These are phyloP conservation scores for Paracamarosporium sp. DNA, from an alignment of 2,329 filamentous ascomycete species.

Conservation along the genomic window DNA sequence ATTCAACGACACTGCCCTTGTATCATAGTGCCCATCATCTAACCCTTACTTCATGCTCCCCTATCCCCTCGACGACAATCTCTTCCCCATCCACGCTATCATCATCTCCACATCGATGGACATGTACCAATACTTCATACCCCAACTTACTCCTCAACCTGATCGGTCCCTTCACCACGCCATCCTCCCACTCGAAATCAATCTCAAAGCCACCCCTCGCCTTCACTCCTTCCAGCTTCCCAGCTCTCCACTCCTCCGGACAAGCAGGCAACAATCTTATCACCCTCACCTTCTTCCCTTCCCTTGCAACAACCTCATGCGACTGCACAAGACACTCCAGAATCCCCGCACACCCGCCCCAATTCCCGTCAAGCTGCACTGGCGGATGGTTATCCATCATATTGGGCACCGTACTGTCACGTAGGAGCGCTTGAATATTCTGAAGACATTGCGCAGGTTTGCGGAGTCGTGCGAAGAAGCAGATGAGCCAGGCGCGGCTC, in stretches of 20 bases:
- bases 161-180: background rate
- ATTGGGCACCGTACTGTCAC: constrained; percentile 53
- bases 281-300: background rate
- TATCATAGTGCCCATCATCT: no score
- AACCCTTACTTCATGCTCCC: background rate
- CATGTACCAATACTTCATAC: background rate
- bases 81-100: background rate
- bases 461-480: constrained; percentile 56
- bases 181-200: constrained; percentile 1
- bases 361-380: constrained; percentile 61
- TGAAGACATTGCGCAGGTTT: constrained; percentile 46
- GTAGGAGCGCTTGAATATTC: constrained; percentile 50
- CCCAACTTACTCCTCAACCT: background rate
- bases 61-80: background rate
- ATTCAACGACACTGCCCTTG: no score
- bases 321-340: constrained; percentile 55
- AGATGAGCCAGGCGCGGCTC: constrained; percentile 60
- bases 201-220: background rate
- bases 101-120: background rate
- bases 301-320: constrained; percentile 7
- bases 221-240: background rate
- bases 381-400: constrained; percentile 45
- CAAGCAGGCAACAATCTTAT: background rate
- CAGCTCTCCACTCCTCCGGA: background rate
- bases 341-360: constrained; percentile 57